Percentiles rank a stretch among this genome's conserved stretches.
phyloP scores from a whole-genome alignment of 192 early-diverging fungal genomes.

The Coemansia sp. region DNA sequence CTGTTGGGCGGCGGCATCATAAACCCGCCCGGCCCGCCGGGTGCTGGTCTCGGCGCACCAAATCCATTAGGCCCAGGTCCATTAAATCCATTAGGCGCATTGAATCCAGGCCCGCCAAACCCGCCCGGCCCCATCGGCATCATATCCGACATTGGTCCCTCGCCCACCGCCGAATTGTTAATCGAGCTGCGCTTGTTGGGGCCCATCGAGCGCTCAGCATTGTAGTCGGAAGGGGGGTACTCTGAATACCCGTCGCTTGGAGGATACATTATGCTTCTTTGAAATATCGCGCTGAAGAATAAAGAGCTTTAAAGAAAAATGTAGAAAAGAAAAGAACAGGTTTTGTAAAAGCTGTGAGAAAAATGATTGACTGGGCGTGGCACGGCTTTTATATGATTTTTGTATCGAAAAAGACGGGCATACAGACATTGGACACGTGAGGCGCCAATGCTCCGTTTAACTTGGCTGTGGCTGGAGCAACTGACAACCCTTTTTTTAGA shows the following conservation, averaged over 20 bases:
- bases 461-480: not conserved
- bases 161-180: conserved; percentile 33
- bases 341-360: not conserved
- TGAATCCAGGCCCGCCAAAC: not conserved
- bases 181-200: not conserved
- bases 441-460: not conserved
- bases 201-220: not conserved
- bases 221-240: not conserved
- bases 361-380: not conserved
- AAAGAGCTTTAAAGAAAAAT: not conserved
- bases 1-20: conserved; percentile 2
- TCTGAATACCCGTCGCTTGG: not conserved
- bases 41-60: not conserved
- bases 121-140: conserved; percentile 33
- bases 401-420: too few species aligned
- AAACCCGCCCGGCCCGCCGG: conserved; percentile 21
- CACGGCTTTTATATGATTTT: not conserved
- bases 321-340: not conserved
- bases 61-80: not conserved
- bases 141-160: conserved; percentile 9
- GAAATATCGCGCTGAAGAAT: not conserved
- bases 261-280: not conserved
- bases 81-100: not conserved
- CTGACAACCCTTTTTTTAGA: conserved; percentile 3
- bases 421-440: not conserved